A percentile compares a stretch with the other conserved stretches of the same genome.
Conservation (phyloP, 108 stramenopile species). For the Cyclotella distinguenda region DNA sequence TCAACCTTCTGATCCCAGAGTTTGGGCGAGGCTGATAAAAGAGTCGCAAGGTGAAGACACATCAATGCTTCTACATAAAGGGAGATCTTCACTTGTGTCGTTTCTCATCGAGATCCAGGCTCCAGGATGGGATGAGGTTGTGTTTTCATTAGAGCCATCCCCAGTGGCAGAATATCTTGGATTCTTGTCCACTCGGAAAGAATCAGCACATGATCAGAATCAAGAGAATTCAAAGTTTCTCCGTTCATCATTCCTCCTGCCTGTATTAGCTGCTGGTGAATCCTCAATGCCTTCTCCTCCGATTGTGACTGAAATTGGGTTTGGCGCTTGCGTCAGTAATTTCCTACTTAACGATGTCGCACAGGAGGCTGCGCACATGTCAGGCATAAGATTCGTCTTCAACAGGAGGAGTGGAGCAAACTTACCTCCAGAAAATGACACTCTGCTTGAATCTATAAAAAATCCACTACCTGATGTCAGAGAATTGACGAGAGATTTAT, state of each 20-base stretch:
- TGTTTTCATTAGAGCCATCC: constrained; percentile 7
- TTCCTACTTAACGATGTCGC: constrained; percentile 14
- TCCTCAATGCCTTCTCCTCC: constrained; percentile 27
- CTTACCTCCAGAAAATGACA: background rate
- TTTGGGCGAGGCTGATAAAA: constrained; percentile 29
- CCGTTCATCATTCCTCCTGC: constrained; percentile 35
- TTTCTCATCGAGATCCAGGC: constrained; percentile 24
- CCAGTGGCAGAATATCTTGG: constrained; percentile 42
- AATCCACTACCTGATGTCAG: constrained; percentile 31
- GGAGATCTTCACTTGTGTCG: constrained; percentile 33
- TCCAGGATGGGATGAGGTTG: constrained; percentile 37
- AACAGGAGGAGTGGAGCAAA: background rate
- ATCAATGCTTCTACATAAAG: constrained; percentile 27
- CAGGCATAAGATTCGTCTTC: constrained; percentile 2
- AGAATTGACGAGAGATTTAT: constrained; percentile 39
- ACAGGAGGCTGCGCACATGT: background rate
- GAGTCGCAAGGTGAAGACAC: constrained; percentile 32
- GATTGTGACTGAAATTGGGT: constrained; percentile 38
- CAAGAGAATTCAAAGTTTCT: constrained; percentile 3
- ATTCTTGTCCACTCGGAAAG: constrained; percentile 22
- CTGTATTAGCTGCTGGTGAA: constrained; percentile 8
- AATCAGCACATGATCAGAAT: background rate
- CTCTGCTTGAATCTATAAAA: constrained; percentile 15
- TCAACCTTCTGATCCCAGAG: constrained; percentile 22
- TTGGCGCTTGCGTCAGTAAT: constrained; percentile 32